Evolutionary conservation across 768 basidiomycete species (phyloP), one percentile per base, ranked within the genome.

Genomic region (Symmetrospora coprosmae): DNA sequence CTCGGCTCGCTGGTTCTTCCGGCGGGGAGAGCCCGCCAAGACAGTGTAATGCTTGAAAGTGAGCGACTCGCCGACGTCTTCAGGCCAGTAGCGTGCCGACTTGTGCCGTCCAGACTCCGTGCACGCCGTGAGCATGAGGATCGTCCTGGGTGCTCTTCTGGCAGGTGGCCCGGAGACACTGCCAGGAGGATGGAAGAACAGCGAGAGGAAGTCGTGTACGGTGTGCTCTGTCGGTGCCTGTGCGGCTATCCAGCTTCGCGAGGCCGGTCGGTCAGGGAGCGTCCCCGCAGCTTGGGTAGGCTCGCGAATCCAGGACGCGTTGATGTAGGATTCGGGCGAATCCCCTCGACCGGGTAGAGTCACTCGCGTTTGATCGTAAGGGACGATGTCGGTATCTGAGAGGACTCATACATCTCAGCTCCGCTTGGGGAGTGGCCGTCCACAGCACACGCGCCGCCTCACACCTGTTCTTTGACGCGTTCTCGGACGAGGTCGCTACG

Each of bases 221-320:
- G 87, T 86, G 47, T 74, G 69, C 4, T 77, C 79, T 33, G 87
- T 73, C 0, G 88, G 86, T 0, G 87, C 88, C 64, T 71, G 64
- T 2, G 86, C 86, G 60, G 90, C 84, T 84, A 86, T 87, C 80
- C 80, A 82, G 67, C 81, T 84, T 31, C 77, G 77, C 28, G 50
- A 41, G 2, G 48, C 17, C 1, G n/a, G 35, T 0, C 37, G 16
- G n/a, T 41, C 14, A 4, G 21, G 2, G 25, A 66, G 11, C 25
- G 17, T 47, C 25, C 45, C 14, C 25, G 13, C 23, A 11, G 16
- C 45, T 8, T 19, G n/a, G 43, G 25, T 2, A 87, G 85, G 73
- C 69, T 90, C 88, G 43, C 78, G 75, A n/a, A 89, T 82, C 84
- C 87, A 89, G 67, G 79, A 86, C 14, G 84, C 88, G 67, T 91